These are phyloP conservation scores for Ophiorrhiza pumila DNA, from an alignment of 257 asterid species.

Conservation along the genomic window DNA sequence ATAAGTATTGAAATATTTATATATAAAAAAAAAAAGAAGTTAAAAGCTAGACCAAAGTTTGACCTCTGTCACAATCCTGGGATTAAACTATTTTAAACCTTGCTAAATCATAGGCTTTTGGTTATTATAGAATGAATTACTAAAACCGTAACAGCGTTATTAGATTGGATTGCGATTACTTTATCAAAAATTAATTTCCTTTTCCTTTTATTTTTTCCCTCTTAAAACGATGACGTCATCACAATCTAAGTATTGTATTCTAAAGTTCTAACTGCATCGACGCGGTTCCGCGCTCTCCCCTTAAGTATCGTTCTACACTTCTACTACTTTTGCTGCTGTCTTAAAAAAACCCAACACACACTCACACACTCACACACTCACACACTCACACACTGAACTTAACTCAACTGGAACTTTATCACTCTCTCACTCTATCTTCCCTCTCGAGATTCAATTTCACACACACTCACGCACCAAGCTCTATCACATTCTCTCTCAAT, in stretches of 20 bases:
- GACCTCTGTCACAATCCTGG: too few relatives aligned
- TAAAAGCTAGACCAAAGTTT: not conserved
- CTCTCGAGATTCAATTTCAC: too few relatives aligned
- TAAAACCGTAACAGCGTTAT: not conserved
- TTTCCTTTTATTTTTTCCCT: too few relatives aligned
- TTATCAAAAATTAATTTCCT: too few relatives aligned
- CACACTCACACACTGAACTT: not conserved
- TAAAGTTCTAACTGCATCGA: too few relatives aligned
- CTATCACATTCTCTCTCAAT: not conserved
- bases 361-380: not conserved
- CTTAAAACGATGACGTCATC: too few relatives aligned
- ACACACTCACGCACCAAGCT: constrained; percentile 1
- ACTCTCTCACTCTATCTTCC: not conserved
- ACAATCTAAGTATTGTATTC: too few relatives aligned
- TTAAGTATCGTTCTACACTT: too few relatives aligned
- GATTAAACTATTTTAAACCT: not conserved
- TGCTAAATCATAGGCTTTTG: not conserved
- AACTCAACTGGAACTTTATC: too few relatives aligned
- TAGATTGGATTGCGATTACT: too few relatives aligned
- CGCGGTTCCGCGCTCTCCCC: too few relatives aligned
- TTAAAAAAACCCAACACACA: not conserved
- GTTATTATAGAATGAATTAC: not conserved
- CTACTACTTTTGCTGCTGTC: too few relatives aligned
- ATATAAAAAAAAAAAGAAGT: not conserved
- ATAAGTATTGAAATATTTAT: not conserved